Percentiles rank a stretch among this genome's conserved stretches.
These are phyloP conservation scores for Exutisphaerella laricina DNA, from an alignment of 2,329 filamentous ascomycete genomes.

Conservation along the genomic window DNA sequence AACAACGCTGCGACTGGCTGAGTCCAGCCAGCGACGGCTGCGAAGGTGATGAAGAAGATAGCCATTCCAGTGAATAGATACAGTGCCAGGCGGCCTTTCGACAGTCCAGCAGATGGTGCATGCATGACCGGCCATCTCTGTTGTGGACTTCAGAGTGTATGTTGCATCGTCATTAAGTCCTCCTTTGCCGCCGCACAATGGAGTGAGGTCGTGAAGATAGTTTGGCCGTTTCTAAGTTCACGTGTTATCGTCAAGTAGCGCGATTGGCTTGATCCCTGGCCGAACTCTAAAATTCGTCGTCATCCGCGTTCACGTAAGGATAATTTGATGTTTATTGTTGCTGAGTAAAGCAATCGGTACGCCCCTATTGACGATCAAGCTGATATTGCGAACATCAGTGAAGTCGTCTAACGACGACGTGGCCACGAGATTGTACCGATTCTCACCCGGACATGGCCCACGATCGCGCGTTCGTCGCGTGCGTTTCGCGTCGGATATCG, in stretches of 20 bases:
- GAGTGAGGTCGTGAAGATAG: background rate
- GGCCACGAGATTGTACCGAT: no score
- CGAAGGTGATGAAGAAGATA: slow-evolving; percentile 13
- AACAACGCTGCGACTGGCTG: slow-evolving; percentile 9
- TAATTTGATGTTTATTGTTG: no score
- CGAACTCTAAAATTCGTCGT: no score
- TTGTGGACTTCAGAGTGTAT: background rate
- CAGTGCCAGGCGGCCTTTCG: slow-evolving; percentile 8
- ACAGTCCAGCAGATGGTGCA: background rate
- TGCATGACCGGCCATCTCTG: slow-evolving; percentile 9
- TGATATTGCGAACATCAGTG: no score
- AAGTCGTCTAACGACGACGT: no score
- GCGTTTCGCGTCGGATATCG: no score
- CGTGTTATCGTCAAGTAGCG: background rate
- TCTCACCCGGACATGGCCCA: no score
- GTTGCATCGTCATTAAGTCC: slow-evolving; percentile 1
- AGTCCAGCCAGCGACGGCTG: slow-evolving; percentile 10
- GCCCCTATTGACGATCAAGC: no score
- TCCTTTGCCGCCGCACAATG: background rate
- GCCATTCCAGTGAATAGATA: slow-evolving; percentile 11
- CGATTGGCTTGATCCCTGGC: no score
- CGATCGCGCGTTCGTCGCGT: no score
- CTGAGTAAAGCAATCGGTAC: no score
- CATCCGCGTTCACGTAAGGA: no score
- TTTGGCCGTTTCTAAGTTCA: background rate